Evolutionary conservation across 768 basidiomycete genomes (phyloP), one percentile per base, ranked within the genome.

Genomic region (Lyophyllum decastes): DNA sequence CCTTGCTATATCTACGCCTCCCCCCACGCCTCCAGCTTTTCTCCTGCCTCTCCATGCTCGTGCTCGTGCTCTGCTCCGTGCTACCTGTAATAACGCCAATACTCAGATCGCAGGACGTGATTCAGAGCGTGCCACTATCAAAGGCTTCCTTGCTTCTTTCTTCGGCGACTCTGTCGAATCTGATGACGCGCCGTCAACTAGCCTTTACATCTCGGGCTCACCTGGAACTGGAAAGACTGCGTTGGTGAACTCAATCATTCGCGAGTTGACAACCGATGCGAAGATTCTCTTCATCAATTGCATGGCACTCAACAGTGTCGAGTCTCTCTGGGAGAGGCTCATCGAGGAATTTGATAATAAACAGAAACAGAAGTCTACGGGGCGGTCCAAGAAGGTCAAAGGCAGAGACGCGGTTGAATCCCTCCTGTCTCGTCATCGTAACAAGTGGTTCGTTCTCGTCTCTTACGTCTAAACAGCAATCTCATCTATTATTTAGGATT

Each of bases 221-320:
- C 94, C 95, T 3, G 96, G 95, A 1, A 94, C 93, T 2, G 94
- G 94, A 19, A 95, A 96, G 76, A 95, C 92, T 1, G 94, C 92
- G 0, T 76, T 96, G 3, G 83, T 94, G 25, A 87, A 88, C 64
- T 76, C 86, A 4, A 74, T 92, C 26, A 69, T 95, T 21, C 71
- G 70, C 19, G 71, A 74, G 8, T 61, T 81, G 25, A 70, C 76
- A 24, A 63, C 74, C 8, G 74, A 77, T n/a, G 68, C 83, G 44
- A 79, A 76, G 61, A 73, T 87, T 12, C 69, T 87, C 43, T 76
- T 80, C 52, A 72, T 93, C 62, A 95, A 94, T 66, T 95, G 93
- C 70, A 91, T 94, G 88, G 85, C 88, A 1, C 73, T 94, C 44
- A 81, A 80, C 41, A 79, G 76, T 50, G 73, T 91, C 49, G 89